phyloP scores from a whole-genome alignment of 2,329 filamentous ascomycete species.

The Exophiala sp. region DNA sequence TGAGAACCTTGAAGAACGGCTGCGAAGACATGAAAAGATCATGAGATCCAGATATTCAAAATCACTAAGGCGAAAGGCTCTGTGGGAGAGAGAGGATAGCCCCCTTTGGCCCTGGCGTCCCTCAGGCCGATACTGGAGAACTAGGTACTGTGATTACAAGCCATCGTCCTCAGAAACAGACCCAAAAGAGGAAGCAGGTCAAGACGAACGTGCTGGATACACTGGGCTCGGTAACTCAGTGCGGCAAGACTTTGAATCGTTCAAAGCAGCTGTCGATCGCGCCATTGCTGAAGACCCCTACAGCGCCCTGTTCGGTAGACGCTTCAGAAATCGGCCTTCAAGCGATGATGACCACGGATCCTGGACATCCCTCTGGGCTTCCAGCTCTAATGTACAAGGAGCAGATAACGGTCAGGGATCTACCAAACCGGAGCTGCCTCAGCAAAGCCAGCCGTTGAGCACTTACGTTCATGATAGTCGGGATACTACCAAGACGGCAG shows the following conservation, averaged over 20 bases:
- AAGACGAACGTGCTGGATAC: background rate
- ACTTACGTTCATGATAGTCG: too few relatives aligned
- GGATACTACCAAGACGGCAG: too few relatives aligned
- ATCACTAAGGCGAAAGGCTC: slow-evolving; percentile 17
- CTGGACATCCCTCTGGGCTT: slow-evolving; percentile 30
- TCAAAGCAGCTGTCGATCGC: slow-evolving; percentile 35
- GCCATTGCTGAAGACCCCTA: slow-evolving; percentile 39
- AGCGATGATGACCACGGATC: slow-evolving; percentile 29
- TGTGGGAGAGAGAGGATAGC: slow-evolving; percentile 26
- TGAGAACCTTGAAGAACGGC: slow-evolving; percentile 23
- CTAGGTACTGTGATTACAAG: slow-evolving; percentile 12
- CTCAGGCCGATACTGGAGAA: slow-evolving; percentile 1
- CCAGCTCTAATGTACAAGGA: slow-evolving; percentile 20
- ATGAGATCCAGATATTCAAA: slow-evolving; percentile 28
- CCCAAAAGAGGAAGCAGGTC: slow-evolving; percentile 8
- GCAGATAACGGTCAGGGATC: slow-evolving; percentile 6
- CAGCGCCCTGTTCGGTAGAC: slow-evolving; percentile 39
- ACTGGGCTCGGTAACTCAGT: background rate
- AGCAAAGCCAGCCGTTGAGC: too few relatives aligned
- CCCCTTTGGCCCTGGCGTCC: slow-evolving; percentile 13
- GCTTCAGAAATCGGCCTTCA: slow-evolving; percentile 26
- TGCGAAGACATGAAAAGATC: slow-evolving; percentile 23
- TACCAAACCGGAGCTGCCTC: background rate
- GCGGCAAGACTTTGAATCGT: slow-evolving; percentile 34
- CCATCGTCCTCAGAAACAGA: slow-evolving; percentile 13